These are phyloP conservation scores for Candida manassasensis DNA, from an alignment of 805 yeast species.

Conservation along the genomic window DNA sequence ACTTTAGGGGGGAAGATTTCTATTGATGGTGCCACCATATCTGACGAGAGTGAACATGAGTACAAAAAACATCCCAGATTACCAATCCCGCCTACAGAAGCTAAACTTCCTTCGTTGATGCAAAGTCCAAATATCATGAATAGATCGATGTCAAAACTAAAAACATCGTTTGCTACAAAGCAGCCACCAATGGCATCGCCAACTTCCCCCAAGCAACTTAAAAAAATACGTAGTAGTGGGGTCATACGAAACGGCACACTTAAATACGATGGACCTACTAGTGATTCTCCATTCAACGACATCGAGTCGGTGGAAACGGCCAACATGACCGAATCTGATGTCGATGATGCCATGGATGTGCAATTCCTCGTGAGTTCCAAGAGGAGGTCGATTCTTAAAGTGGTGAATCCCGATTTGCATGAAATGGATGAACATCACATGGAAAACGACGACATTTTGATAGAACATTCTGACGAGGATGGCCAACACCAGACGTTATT, in stretches of 20 bases:
- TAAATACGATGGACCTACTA: conserved; percentile 7
- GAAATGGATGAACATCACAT: conserved; percentile 6
- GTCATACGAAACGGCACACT: conserved; percentile 3
- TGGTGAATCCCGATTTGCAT: conserved; percentile 51
- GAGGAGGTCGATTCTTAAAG: conserved; percentile 53
- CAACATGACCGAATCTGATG: conserved; percentile 18
- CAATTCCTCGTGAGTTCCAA: conserved; percentile 68
- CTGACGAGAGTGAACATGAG: conserved; percentile 1
- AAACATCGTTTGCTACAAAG: conserved; percentile 17
- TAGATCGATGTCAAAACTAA: conserved; percentile 15
- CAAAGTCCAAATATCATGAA: conserved; percentile 3
- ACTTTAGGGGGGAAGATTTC: conserved; percentile 11
- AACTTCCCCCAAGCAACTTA: background rate
- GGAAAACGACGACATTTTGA: conserved; percentile 8
- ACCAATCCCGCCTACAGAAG: background rate
- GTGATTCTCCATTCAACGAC: conserved; percentile 6
- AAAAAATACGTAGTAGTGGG: background rate
- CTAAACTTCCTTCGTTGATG: background rate
- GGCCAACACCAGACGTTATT: conserved; percentile 6
- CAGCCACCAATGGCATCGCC: conserved; percentile 10
- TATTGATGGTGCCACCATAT: conserved; percentile 2
- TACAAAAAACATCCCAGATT: background rate
- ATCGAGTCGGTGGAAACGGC: background rate
- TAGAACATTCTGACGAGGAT: conserved; percentile 8
- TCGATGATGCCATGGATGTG: conserved; percentile 54